phyloP scores from a whole-genome alignment of 352 stramenopile genomes.

The Pythium catenulatum region DNA sequence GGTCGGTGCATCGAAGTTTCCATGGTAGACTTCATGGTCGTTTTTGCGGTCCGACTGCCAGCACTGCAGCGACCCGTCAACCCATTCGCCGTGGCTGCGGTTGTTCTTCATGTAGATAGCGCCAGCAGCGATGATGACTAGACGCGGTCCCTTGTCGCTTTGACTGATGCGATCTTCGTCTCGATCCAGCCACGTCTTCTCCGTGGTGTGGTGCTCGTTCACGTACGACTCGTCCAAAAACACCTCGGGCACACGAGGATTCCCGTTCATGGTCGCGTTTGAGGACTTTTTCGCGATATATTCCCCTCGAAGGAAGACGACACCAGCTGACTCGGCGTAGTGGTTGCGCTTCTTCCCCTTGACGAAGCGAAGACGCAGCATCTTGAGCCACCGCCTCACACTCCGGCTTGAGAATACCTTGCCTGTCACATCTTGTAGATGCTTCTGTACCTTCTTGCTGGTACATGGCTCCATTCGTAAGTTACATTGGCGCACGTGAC shows the following conservation, averaged over 20 bases:
- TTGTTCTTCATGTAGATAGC: neutral
- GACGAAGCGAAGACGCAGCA: too few species aligned
- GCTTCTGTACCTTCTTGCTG: neutral
- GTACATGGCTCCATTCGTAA: neutral
- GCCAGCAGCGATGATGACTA: conserved; percentile 21
- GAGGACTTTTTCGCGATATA: too few species aligned
- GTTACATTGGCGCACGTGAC: neutral
- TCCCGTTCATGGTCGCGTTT: neutral
- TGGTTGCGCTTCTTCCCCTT: too few species aligned
- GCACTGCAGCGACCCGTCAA: neutral
- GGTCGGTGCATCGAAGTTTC: conserved; percentile 13
- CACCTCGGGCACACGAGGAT: conserved; percentile 1
- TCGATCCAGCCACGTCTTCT: neutral
- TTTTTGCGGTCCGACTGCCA: neutral
- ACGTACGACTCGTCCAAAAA: conserved; percentile 13
- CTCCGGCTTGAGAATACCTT: too few species aligned
- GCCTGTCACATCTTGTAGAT: neutral
- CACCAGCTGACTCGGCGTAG: too few species aligned
- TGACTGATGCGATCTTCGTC: neutral
- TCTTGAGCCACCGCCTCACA: too few species aligned
- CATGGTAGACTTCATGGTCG: conserved; percentile 45
- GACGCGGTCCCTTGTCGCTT: neutral
- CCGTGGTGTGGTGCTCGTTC: neutral
- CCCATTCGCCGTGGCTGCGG: conserved; percentile 16
- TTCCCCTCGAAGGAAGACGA: too few species aligned